Base-by-base conservation (phyloP, 2,329 filamentous ascomycete genomes). In the Ambrosiella xylebori region DNA sequence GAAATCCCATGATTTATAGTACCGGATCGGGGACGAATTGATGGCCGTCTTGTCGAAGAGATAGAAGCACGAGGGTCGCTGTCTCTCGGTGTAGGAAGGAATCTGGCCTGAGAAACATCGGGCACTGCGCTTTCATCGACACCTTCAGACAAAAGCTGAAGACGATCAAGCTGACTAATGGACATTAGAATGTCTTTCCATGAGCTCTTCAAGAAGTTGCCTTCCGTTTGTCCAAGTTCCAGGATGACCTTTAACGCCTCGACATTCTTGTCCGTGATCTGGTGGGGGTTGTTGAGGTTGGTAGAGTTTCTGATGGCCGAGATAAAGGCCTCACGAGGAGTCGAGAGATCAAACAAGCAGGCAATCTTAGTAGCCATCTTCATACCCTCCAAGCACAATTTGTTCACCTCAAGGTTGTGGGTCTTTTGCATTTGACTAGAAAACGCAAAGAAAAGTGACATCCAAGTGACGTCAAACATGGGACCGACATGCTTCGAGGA, bases 391-490 rank as follows among this genome's bases (percentile, higher is more conserved):
- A 98, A 85, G 65, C 93, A 98, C 6, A 95, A 72, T 66, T 84
- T 88, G 68, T 96, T 90, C 13, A 93, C 87, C 63, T 96, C 89
- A 3, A 95, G 75, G 65, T 96, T 96, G 64, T 95, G 87, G 0
- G 88, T 86, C 66, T 95, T 90, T 65, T 97, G 93, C 68, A 93
- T 90, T 64, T 94, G 87, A 55, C 87, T 90, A 1, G 91, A 96
- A 35, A 98, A 77, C 0, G 90, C 90, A 4, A 91, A 97, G 66
- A 98, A 85, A 69, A 96, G 94, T 8, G 91, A 95, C 91, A 97
- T 98, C 93, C 93, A 98, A 0, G 89, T 94, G 27, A 95, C 89
- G 65, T 95, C 90, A 66, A 98, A 97, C 93, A 98, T 98, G 0
- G 93, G 89, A 0, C 93, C 93, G 54, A 96, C 86, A 68, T 98